Evolutionary conservation across 2,329 filamentous ascomycete species (phyloP), one percentile per base, ranked within the genome.

Genomic region (Mycosphaerella sp.): DNA sequence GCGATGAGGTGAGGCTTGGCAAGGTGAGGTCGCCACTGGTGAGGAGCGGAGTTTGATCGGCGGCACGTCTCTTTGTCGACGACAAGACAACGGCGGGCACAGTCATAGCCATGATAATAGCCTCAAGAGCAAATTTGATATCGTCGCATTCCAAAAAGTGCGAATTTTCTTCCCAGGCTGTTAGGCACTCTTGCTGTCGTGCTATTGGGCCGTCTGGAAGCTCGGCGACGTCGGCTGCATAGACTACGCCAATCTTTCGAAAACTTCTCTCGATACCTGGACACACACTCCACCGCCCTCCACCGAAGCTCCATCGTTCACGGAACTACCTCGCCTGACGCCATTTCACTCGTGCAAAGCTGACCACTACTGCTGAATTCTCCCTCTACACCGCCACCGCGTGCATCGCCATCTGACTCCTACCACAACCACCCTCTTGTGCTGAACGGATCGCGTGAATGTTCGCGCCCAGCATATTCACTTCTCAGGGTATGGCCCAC

Each of bases 381-480:
- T 37, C 17, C 36, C 14, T 16, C 10, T 5, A 16, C 4, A 39
- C 36, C 8, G 18, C 16, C 25, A 32, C 21, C 8, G 18, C 32
- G n/a, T 17, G 13, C 44, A 16, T 5, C 44, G n/a, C 35, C 21
- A 39, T 35, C 6, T 27, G 9, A 10, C 13, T 41, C 21, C 40
- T 5, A 21, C n/a, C 18, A 16, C 10, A n/a, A 17, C 36, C 44
- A 30, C 21, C 21, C n/a, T 16, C 36, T 2, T 17, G 4, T 6
- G n/a, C 44, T 28, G 49, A 28, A 32, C 43, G 41, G 49, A 35
- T 50, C 50, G 53, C 50, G 52, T 57, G 55, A 51, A 63, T 76
- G 74, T 72, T 71, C 73, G 70, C 70, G 67, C 71, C 70, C 60
- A 74, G 73, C 62, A 67, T 70, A 67, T 76, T 75, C 66, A 77